Percentiles rank a stretch among this genome's conserved stretches.
phyloP scores from a whole-genome alignment of 1,284 basidiomycete species.

The Xanthoconium separans region DNA sequence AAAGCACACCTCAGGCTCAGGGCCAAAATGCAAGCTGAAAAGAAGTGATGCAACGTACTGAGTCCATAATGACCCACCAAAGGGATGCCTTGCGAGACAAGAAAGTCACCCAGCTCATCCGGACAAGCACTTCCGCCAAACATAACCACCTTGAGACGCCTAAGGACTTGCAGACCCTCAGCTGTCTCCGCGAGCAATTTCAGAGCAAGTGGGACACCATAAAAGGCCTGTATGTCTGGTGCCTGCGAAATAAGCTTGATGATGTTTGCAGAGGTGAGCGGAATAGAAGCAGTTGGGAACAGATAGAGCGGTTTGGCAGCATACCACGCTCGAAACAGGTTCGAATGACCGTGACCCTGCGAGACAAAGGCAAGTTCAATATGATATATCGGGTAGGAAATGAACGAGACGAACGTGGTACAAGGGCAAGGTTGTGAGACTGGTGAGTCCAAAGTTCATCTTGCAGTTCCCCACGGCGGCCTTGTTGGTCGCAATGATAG shows the following conservation, averaged over 20 bases:
- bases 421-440: slow-evolving; percentile 44
- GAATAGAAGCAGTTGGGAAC: slow-evolving; percentile 49
- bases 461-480: slow-evolving; percentile 37
- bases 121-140: slow-evolving; percentile 47
- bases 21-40: background rate
- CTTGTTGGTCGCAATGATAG: slow-evolving; percentile 43
- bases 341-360: slow-evolving; percentile 22
- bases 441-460: slow-evolving; percentile 45
- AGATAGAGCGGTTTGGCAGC: slow-evolving; percentile 46
- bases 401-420: slow-evolving; percentile 36
- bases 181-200: slow-evolving; percentile 50
- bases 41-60: slow-evolving; percentile 24
- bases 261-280: slow-evolving; percentile 50
- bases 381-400: background rate
- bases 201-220: slow-evolving; percentile 24
- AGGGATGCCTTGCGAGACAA: slow-evolving; percentile 50
- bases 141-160: slow-evolving; percentile 49
- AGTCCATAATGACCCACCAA: slow-evolving; percentile 57
- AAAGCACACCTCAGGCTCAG: background rate
- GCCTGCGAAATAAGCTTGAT: slow-evolving; percentile 32
- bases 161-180: slow-evolving; percentile 48
- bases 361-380: background rate
- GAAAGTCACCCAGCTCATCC: slow-evolving; percentile 54
- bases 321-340: slow-evolving; percentile 38
- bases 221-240: slow-evolving; percentile 18